These are phyloP conservation scores for Penicillium lividum DNA, from an alignment of 495 filamentous ascomycete genomes.

Conservation along the genomic window DNA sequence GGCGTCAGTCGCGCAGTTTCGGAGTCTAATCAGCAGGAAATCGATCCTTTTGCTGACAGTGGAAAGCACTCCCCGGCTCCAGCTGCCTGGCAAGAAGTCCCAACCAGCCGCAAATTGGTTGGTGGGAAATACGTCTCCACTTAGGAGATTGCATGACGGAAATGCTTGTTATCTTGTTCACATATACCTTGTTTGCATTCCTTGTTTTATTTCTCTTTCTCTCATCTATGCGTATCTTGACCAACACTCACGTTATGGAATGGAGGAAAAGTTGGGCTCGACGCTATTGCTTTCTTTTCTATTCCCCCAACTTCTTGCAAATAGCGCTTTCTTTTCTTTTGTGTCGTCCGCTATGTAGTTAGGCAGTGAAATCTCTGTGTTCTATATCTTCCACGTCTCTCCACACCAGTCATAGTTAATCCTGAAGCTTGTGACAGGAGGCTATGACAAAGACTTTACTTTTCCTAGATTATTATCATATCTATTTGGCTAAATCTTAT, in stretches of 20 bases:
- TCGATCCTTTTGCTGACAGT: conserved; percentile 69
- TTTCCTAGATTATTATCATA: too few relatives aligned
- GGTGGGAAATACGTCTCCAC: conserved; percentile 71
- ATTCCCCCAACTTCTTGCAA: conserved; percentile 24
- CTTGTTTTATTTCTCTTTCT: conserved; percentile 4
- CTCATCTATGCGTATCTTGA: conserved; percentile 1
- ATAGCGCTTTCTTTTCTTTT: conserved; percentile 24
- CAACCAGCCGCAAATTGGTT: conserved; percentile 68
- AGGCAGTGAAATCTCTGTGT: conserved; percentile 7
- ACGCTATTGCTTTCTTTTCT: conserved; percentile 14
- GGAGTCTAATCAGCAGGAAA: conserved; percentile 34
- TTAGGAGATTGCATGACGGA: background rate
- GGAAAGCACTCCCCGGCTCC: conserved; percentile 32
- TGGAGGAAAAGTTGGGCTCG: conserved; percentile 9
- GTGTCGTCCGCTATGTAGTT: conserved; percentile 26
- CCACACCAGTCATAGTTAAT: background rate
- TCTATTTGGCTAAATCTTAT: too few relatives aligned
- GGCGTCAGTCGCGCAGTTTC: conserved; percentile 51
- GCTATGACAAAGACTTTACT: background rate
- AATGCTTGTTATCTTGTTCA: conserved; percentile 5
- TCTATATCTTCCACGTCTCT: background rate
- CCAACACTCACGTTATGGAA: background rate
- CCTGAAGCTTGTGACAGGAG: background rate
- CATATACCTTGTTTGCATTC: conserved; percentile 19
- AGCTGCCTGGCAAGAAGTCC: conserved; percentile 71